Evolutionary conservation across 2,329 filamentous ascomycete genomes (phyloP).

Genomic region (Pseudocercospora macadamiae): DNA sequence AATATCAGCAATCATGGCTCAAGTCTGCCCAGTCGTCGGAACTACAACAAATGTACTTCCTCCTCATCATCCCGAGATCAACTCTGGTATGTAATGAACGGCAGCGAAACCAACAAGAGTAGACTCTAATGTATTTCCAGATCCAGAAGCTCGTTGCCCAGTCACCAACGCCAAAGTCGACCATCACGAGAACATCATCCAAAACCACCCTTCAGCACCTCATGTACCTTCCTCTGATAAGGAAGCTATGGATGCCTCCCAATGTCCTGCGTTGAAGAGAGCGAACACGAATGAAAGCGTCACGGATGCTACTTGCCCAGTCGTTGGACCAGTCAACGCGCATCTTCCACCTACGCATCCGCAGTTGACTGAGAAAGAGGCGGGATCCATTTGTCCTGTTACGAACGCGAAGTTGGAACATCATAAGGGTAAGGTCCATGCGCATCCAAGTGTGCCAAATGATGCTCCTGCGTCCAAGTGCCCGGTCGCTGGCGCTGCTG

Average conservation of each 20-base stretch:
- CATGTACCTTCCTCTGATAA: constrained; percentile 30
- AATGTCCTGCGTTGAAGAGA: constrained; percentile 48
- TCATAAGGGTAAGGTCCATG: constrained; percentile 47
- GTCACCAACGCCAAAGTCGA: constrained; percentile 50
- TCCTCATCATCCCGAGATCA: constrained; percentile 45
- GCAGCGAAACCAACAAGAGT: too few species aligned
- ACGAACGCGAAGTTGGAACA: constrained; percentile 50
- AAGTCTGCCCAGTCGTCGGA: constrained; percentile 30
- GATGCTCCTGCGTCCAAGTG: constrained; percentile 44
- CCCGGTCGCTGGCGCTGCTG: constrained; percentile 43
- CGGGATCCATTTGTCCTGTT: constrained; percentile 47
- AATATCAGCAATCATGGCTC: constrained; percentile 13
- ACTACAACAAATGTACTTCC: constrained; percentile 49
- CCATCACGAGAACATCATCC: constrained; percentile 47
- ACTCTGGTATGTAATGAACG: constrained; percentile 16
- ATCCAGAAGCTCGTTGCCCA: constrained; percentile 49
- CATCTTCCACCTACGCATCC: constrained; percentile 49
- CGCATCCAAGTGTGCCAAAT: constrained; percentile 44
- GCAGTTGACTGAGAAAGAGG: constrained; percentile 41
- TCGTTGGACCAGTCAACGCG: constrained; percentile 46
- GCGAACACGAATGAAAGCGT: constrained; percentile 43
- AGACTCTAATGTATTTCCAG: constrained; percentile 26
- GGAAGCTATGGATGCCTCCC: constrained; percentile 39
- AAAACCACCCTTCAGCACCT: constrained; percentile 45
- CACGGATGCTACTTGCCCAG: constrained; percentile 48